Evolutionary conservation across 2,329 filamentous ascomycete genomes (phyloP).

Genomic region (Botrytis aclada): DNA sequence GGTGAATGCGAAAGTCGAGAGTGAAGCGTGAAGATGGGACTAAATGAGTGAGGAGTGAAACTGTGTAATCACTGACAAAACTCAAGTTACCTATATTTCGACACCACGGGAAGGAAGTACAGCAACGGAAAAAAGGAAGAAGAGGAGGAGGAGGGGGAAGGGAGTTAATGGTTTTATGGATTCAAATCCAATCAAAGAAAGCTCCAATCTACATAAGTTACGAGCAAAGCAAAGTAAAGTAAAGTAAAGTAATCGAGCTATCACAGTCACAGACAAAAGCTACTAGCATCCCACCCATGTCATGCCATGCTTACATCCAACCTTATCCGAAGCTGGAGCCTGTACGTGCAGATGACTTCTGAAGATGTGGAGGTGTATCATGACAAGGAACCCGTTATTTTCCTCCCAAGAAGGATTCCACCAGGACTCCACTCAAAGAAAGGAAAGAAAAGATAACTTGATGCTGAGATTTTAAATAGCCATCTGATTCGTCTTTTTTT

Average conservation of each 20-base stretch:
- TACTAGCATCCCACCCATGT: not conserved
- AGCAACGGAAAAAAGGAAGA: not conserved
- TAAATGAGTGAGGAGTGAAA: not conserved
- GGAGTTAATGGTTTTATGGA: conserved; percentile 2
- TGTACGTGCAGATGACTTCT: not conserved
- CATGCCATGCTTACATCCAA: conserved; percentile 7
- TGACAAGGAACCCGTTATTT: conserved; percentile 10
- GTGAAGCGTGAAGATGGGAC: not conserved
- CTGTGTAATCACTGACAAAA: not conserved
- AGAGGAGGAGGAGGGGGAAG: not conserved
- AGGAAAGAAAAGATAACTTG: not conserved
- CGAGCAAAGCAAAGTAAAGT: too few species aligned
- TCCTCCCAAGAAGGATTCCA: not conserved
- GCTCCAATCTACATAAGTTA: not conserved
- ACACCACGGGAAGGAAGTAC: not conserved
- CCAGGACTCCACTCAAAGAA: not conserved
- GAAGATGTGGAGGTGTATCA: not conserved
- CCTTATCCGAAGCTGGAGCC: not conserved
- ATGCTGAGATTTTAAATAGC: not conserved
- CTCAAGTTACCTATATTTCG: not conserved
- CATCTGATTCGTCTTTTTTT: not conserved
- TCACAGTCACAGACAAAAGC: not conserved
- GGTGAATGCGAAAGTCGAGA: not conserved
- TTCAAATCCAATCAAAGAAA: not conserved
- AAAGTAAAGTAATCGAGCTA: not conserved